These are phyloP conservation scores for Agrostemma githago DNA, from an alignment of 148 eudicot genomes.

Conservation along the genomic window DNA sequence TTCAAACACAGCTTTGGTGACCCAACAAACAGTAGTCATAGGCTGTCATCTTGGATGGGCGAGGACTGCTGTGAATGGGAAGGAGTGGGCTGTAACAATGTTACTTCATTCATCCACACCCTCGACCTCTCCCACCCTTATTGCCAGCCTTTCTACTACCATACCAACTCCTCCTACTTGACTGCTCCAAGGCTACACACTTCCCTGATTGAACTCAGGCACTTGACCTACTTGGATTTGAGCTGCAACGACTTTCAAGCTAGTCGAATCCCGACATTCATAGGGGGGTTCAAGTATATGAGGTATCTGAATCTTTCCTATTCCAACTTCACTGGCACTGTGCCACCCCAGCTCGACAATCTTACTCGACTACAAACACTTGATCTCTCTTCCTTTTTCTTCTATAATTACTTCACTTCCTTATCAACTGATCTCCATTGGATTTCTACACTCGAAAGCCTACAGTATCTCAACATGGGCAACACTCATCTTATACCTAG, in stretches of 20 bases:
- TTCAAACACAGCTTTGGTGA: conserved; percentile 19
- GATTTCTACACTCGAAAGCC: conserved; percentile 1
- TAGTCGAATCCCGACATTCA: conserved; percentile 26
- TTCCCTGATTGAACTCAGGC: conserved; percentile 23
- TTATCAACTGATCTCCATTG: background rate
- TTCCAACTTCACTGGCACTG: conserved; percentile 15
- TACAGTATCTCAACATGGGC: conserved; percentile 7
- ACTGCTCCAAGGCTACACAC: background rate
- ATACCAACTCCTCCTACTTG: background rate
- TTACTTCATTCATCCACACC: background rate
- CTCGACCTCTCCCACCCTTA: background rate
- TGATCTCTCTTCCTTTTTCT: background rate
- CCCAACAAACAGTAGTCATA: background rate
- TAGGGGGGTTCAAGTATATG: conserved; percentile 28
- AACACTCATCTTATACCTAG: background rate
- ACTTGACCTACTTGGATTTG: conserved; percentile 31
- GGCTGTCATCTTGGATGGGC: conserved; percentile 26
- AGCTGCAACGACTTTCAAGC: conserved; percentile 28
- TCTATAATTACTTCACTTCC: too few relatives aligned
- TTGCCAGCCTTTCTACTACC: background rate
- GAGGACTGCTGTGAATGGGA: conserved; percentile 26
- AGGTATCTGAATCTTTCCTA: conserved; percentile 28
- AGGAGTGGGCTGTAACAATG: conserved; percentile 28
- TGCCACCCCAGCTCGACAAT: conserved; percentile 18
- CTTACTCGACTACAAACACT: conserved; percentile 16